Evolutionary conservation across 768 basidiomycete species (phyloP).

Genomic region (Lactarius hengduanensis): DNA sequence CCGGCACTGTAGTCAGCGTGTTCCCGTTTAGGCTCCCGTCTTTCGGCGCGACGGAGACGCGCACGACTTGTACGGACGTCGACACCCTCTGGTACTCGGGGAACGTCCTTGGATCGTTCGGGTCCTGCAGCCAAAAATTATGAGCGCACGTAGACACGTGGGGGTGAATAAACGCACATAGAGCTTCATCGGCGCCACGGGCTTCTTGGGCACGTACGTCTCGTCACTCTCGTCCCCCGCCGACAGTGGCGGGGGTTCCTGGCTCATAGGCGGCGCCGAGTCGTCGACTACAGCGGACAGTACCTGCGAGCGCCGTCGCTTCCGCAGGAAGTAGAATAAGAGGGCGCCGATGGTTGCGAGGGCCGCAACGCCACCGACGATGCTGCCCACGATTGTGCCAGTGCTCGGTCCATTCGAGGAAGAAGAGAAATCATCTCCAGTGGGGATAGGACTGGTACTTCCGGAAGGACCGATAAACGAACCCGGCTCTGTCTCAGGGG

Average conservation of each 20-base stretch:
- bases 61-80: neutral
- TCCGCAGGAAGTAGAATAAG: neutral
- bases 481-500: neutral
- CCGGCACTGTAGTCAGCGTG: neutral
- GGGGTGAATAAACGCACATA: constrained; percentile 8
- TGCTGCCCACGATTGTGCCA: neutral
- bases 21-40: neutral
- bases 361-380: constrained; percentile 4
- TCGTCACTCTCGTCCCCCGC: no score
- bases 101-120: constrained; percentile 16
- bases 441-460: neutral
- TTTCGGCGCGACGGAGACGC: neutral
- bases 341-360: neutral
- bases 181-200: neutral
- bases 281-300: neutral
- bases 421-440: neutral
- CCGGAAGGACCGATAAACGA: neutral
- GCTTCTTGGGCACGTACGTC: neutral
- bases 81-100: neutral
- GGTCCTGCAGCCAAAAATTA: neutral
- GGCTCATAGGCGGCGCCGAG: no score
- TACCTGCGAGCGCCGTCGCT: neutral
- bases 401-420: neutral
- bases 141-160: no score
- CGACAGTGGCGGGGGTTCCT: no score